A percentile compares a stretch with the other conserved stretches of the same genome.
These are phyloP conservation scores for Rhodotorula sp. DNA, from an alignment of 1,284 basidiomycete species.

Conservation along the genomic window DNA sequence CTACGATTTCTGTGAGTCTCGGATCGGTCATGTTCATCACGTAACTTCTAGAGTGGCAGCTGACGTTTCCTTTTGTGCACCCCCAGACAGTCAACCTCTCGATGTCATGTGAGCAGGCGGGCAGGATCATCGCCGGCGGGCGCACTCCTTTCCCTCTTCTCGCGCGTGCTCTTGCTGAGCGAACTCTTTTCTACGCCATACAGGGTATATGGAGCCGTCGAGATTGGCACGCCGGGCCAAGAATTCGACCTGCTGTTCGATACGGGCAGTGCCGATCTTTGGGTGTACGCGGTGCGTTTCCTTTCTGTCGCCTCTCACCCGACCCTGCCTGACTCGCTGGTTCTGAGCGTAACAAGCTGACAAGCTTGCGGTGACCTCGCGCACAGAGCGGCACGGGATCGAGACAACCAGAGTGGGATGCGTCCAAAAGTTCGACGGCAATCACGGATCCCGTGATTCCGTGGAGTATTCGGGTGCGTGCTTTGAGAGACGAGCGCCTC, in stretches of 20 bases:
- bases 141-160: not conserved
- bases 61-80: not conserved
- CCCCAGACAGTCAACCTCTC: constrained; percentile 15
- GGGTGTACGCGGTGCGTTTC: constrained; percentile 24
- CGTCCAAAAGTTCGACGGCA: constrained; percentile 23
- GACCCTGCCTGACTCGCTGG: not conserved
- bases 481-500: not conserved
- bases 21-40: not conserved
- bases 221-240: constrained; percentile 26
- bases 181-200: not conserved
- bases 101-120: constrained; percentile 16
- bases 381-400: constrained; percentile 30
- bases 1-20: not conserved
- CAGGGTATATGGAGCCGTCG: constrained; percentile 23
- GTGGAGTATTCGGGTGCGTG: constrained; percentile 15
- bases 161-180: not conserved
- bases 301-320: not conserved
- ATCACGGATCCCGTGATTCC: constrained; percentile 16
- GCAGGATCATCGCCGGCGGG: too few species aligned
- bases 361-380: constrained; percentile 4
- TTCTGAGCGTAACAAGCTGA: constrained; percentile 7
- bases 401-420: constrained; percentile 10
- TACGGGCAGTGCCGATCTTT: constrained; percentile 31
- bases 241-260: constrained; percentile 30
- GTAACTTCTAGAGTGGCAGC: not conserved